These are phyloP conservation scores for Ensete ventricosum DNA, from an alignment of 176 grass and related monocot species.

Conservation along the genomic window DNA sequence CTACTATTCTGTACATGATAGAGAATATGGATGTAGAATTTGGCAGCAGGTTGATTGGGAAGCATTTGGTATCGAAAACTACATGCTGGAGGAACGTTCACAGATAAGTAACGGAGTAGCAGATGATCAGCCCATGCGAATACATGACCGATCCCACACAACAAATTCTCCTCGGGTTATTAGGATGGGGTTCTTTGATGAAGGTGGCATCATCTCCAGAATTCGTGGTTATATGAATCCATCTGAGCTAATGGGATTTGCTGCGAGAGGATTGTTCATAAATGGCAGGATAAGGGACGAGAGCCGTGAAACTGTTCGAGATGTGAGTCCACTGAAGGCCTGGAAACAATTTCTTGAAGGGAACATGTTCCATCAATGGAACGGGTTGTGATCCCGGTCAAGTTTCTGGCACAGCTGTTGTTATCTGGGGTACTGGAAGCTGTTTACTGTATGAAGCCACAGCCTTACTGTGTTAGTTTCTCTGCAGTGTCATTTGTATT, in stretches of 20 bases:
- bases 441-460: too few relatives aligned
- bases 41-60: constrained; percentile 93
- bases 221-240: constrained; percentile 44
- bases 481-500: too few relatives aligned
- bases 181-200: not conserved
- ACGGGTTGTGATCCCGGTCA: not conserved
- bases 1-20: not conserved
- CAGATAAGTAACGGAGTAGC: not conserved
- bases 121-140: constrained; percentile 10
- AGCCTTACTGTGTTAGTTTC: too few relatives aligned
- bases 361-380: constrained; percentile 8
- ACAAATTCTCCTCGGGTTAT: not conserved
- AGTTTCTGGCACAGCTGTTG: too few relatives aligned
- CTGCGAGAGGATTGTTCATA: constrained; percentile 57
- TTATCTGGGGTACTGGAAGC: too few relatives aligned
- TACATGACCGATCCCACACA: not conserved
- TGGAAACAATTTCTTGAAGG: constrained; percentile 26
- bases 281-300: constrained; percentile 45
- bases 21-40: constrained; percentile 21
- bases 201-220: constrained; percentile 31
- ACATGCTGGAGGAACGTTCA: constrained; percentile 42
- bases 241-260: constrained; percentile 72
- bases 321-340: constrained; percentile 6
- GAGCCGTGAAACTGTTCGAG: constrained; percentile 15
- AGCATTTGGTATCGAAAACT: constrained; percentile 65